Conservation (phyloP, 1,139 yeast species). For the Scheffersomyces cryptocercus region DNA sequence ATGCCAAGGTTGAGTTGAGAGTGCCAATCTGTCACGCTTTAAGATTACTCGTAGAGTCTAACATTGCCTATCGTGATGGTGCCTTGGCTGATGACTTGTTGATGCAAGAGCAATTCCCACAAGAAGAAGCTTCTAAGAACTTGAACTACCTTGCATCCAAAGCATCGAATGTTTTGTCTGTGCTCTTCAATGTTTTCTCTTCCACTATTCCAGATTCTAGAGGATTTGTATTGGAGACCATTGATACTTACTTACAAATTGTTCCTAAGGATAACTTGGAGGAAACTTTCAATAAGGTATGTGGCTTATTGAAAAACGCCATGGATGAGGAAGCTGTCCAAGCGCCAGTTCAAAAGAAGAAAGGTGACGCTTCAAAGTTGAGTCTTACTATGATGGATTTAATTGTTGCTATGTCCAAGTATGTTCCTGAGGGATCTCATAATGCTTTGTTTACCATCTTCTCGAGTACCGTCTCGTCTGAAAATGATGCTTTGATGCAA, state of each 20-base stretch:
- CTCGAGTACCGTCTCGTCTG: slow-evolving; percentile 58
- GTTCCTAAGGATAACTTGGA: slow-evolving; percentile 68
- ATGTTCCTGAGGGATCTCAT: slow-evolving; percentile 70
- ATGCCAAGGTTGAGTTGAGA: slow-evolving; percentile 74
- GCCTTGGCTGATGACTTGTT: slow-evolving; percentile 59
- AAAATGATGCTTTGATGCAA: slow-evolving; percentile 70
- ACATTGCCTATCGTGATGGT: slow-evolving; percentile 61
- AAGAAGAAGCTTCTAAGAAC: slow-evolving; percentile 54
- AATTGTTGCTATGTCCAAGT: slow-evolving; percentile 81
- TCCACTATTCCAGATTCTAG: slow-evolving; percentile 85
- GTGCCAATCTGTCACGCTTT: slow-evolving; percentile 79
- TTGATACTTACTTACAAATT: slow-evolving; percentile 75
- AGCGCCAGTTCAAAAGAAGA: slow-evolving; percentile 14
- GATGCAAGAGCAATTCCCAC: slow-evolving; percentile 62
- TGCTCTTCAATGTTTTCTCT: slow-evolving; percentile 85
- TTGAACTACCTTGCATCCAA: slow-evolving; percentile 63
- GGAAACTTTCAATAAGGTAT: slow-evolving; percentile 81
- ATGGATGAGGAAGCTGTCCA: slow-evolving; percentile 58
- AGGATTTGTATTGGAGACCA: slow-evolving; percentile 80
- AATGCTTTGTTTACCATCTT: slow-evolving; percentile 78
- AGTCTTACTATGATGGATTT: slow-evolving; percentile 90
- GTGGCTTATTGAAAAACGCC: slow-evolving; percentile 72
- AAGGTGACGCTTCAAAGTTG: slow-evolving; percentile 48
- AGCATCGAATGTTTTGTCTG: slow-evolving; percentile 78
- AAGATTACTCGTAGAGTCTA: slow-evolving; percentile 76